Base-by-base conservation (phyloP, 805 yeast genomes). In the Saturnispora quitensis region DNA sequence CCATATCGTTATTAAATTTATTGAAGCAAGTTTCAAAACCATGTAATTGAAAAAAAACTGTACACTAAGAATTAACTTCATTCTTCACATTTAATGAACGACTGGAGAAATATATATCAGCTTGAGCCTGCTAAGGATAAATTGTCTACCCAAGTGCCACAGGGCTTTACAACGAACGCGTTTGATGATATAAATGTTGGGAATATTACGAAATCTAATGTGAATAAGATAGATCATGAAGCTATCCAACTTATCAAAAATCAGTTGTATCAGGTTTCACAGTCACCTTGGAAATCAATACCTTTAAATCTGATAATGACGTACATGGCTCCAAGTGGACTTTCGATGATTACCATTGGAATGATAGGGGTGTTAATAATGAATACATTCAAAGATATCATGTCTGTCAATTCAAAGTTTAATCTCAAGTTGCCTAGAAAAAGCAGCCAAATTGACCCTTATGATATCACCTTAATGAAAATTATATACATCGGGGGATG, bases 281-380 rank as follows among this genome's bases (percentile, higher is more conserved):
- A 78, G 15, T 80, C 81, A 1, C 97, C 97, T 0, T 86, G 89
- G 2, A 91, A 89, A 63, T 62, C 56, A 28, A 76, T 93, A n/a
- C 96, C 97, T 7, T 86, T 89, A 95, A 93, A 88, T 62, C 66
- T 86, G 47, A 71, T 88, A 46, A 88, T 91, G 96, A 81, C 89
- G 55, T 93, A 88, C 66, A 87, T 91, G 88, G 81, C 96, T 0
- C 98, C 98, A 33, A 84, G 85, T 60, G 79, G 95, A 3, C 70
- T 93, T 27, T 98, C 93, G 61, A 75, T 91, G 58, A 89, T 91
- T 56, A 93, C 97, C 3, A 85, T 91, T 45, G 83, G 89, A 69
- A 90, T 89, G 86, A 84, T 96, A 0, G 65, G 86, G 28, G 88
- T 84, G 88, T 72, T 91, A 58, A 80, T 93, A 57, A 76, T 86